These are phyloP conservation scores for Neurospora sp. DNA, from an alignment of 495 filamentous ascomycete genomes.

Conservation along the genomic window DNA sequence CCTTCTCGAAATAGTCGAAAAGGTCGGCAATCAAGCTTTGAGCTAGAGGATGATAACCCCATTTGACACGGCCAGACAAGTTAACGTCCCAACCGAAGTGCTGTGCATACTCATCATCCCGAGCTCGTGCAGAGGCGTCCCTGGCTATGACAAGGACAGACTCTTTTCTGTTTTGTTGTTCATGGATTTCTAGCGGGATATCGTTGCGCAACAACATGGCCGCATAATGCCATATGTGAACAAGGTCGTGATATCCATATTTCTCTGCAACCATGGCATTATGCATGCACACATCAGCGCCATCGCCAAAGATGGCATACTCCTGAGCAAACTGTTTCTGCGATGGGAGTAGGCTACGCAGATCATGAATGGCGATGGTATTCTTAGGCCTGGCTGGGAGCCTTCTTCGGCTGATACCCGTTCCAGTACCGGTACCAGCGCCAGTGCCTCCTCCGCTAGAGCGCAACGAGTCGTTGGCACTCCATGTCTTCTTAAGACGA, in stretches of 20 bases:
- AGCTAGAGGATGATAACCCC: conserved; percentile 79
- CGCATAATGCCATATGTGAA: conserved; percentile 75
- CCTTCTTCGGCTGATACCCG: conserved; percentile 34
- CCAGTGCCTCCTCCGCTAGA: conserved; percentile 43
- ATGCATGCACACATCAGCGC: conserved; percentile 65
- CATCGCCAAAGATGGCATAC: conserved; percentile 78
- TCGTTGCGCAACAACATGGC: conserved; percentile 67
- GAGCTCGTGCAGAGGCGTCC: conserved; percentile 41
- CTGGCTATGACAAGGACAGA: conserved; percentile 54
- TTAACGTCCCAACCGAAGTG: conserved; percentile 3
- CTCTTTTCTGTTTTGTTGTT: conserved; percentile 32
- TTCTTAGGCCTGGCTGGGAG: conserved; percentile 36
- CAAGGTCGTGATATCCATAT: conserved; percentile 62
- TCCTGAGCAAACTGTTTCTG: conserved; percentile 63
- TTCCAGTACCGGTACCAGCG: conserved; percentile 43
- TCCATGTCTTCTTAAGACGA: conserved; percentile 35
- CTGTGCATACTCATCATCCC: conserved; percentile 26
- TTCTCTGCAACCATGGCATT: conserved; percentile 71
- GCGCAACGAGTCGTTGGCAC: conserved; percentile 36
- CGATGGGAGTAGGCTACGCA: conserved; percentile 59
- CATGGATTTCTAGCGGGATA: conserved; percentile 56
- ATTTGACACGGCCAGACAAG: conserved; percentile 61
- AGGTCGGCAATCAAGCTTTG: conserved; percentile 57
- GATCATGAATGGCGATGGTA: conserved; percentile 58
- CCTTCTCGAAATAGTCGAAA: conserved; percentile 68